These are phyloP conservation scores for Backusella psychrophila DNA, from an alignment of 192 early-diverging fungal genomes.

Conservation along the genomic window DNA sequence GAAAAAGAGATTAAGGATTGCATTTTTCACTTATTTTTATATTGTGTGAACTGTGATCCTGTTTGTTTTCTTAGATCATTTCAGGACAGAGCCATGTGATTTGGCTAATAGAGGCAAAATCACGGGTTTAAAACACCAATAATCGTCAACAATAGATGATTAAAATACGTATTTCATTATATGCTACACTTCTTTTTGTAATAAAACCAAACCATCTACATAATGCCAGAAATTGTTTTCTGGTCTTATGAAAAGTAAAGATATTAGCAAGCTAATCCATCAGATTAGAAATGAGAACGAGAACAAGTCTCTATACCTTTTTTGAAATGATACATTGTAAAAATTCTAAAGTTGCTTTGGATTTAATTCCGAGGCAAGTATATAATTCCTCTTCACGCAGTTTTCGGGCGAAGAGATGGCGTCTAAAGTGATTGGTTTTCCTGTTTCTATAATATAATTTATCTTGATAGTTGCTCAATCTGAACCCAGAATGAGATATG, in stretches of 20 bases:
- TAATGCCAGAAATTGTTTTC: not conserved
- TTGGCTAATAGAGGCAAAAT: not conserved
- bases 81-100: constrained; percentile 3
- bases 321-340: too few relatives aligned
- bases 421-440: too few relatives aligned
- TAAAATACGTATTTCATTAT: not conserved
- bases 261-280: too few relatives aligned
- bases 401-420: too few relatives aligned
- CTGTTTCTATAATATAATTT: too few relatives aligned
- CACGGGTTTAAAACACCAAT: not conserved
- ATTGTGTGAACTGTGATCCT: not conserved
- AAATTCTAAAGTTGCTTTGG: too few relatives aligned
- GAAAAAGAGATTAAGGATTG: not conserved
- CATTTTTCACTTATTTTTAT: not conserved
- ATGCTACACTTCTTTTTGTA: not conserved
- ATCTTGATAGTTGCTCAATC: too few relatives aligned
- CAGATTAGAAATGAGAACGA: too few relatives aligned
- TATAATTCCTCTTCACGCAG: too few relatives aligned
- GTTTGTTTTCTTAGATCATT: constrained; percentile 1
- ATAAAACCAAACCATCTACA: not conserved
- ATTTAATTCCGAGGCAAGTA: too few relatives aligned
- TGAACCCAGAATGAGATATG: too few relatives aligned
- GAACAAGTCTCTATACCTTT: too few relatives aligned
- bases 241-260: not conserved
- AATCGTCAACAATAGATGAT: not conserved